phyloP scores from a whole-genome alignment of 495 filamentous ascomycete species.

The Lophiotrema nucula region DNA sequence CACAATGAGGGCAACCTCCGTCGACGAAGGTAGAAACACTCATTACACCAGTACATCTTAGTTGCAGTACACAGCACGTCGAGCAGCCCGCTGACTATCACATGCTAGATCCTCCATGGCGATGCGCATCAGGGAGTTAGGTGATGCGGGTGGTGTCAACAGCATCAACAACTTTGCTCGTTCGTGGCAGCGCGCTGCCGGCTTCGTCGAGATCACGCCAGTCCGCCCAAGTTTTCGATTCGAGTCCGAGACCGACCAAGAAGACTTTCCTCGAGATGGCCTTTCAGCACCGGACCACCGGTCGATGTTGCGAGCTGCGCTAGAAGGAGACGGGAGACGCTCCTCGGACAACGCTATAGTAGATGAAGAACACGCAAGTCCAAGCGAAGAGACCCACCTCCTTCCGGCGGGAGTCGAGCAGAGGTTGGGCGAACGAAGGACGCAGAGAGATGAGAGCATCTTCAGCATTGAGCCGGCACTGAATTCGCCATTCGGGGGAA shows the following conservation, averaged over 20 bases:
- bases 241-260: conserved; percentile 48
- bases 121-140: conserved; percentile 62
- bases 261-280: conserved; percentile 26
- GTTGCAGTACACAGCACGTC: too few relatives aligned
- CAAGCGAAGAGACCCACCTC: conserved; percentile 24
- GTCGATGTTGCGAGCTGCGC: conserved; percentile 50
- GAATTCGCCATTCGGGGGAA: conserved; percentile 64
- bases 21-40: conserved; percentile 24
- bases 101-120: conserved; percentile 64
- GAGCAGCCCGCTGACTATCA: conserved; percentile 7
- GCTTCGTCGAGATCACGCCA: conserved; percentile 80
- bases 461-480: conserved; percentile 63
- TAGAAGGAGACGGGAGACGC: conserved; percentile 39
- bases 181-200: conserved; percentile 89
- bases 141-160: conserved; percentile 86
- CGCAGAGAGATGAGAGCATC: conserved; percentile 47
- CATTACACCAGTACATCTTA: conserved; percentile 14
- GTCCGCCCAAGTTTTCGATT: conserved; percentile 65
- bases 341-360: conserved; percentile 27
- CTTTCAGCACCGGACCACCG: conserved; percentile 39
- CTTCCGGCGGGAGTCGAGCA: conserved; percentile 18
- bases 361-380: conserved; percentile 29
- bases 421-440: conserved; percentile 10
- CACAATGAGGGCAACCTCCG: conserved; percentile 16
- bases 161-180: conserved; percentile 92